Conservation (phyloP, 805 yeast genomes). For the Yarrowia yakushimensis region DNA sequence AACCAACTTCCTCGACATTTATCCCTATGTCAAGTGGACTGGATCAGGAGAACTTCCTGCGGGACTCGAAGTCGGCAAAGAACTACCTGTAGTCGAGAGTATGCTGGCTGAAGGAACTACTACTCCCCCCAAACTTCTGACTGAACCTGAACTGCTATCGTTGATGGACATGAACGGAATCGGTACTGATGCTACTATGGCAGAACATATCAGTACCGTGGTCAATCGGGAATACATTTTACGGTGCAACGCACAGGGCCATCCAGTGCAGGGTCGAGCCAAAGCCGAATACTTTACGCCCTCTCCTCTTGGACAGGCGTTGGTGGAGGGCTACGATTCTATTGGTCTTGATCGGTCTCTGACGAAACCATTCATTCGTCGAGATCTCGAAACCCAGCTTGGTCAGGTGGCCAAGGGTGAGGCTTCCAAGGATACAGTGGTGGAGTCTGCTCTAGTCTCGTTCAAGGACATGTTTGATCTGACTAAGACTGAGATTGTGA, state of each 20-base stretch:
- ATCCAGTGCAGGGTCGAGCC: slow-evolving; percentile 17
- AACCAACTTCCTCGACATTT: slow-evolving; percentile 75
- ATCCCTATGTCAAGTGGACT: slow-evolving; percentile 76
- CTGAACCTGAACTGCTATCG: slow-evolving; percentile 88
- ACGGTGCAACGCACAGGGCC: slow-evolving; percentile 36
- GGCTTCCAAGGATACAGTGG: slow-evolving; percentile 50
- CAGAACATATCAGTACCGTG: slow-evolving; percentile 90
- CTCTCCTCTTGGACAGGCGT: slow-evolving; percentile 75
- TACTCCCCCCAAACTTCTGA: slow-evolving; percentile 73
- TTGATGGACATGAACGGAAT: slow-evolving; percentile 96
- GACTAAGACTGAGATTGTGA: neutral
- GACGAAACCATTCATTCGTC: slow-evolving; percentile 84
- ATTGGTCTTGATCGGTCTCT: slow-evolving; percentile 72
- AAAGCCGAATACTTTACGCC: slow-evolving; percentile 53
- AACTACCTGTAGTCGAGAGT: slow-evolving; percentile 52
- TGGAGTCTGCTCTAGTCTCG: slow-evolving; percentile 30
- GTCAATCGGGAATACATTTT: slow-evolving; percentile 61
- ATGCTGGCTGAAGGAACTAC: slow-evolving; percentile 73
- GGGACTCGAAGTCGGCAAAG: slow-evolving; percentile 52
- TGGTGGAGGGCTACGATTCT: slow-evolving; percentile 82
- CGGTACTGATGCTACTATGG: slow-evolving; percentile 99
- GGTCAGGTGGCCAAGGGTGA: slow-evolving; percentile 65
- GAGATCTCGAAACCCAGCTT: slow-evolving; percentile 66
- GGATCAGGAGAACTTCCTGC: slow-evolving; percentile 58
- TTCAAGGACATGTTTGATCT: slow-evolving; percentile 8